Percentiles rank a stretch among this genome's conserved stretches.
Evolutionary conservation across 495 filamentous ascomycete species (phyloP).

Genomic region (Neurospora sp.): DNA sequence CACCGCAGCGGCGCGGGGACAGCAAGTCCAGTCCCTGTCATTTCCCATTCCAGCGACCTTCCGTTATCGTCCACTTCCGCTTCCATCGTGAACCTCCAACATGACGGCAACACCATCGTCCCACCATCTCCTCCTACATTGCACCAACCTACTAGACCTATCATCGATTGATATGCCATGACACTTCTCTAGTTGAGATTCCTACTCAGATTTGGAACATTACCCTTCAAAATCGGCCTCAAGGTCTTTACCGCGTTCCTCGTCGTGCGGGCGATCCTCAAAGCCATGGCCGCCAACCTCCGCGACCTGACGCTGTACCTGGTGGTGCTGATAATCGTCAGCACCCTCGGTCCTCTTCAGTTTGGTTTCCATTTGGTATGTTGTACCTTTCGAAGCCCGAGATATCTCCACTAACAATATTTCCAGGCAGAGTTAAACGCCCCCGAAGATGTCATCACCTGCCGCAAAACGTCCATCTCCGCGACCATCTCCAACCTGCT

Average conservation of each 20-base stretch:
- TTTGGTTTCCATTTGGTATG: slow-evolving; percentile 90
- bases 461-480: slow-evolving; percentile 52
- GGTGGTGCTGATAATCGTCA: slow-evolving; percentile 50
- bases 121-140: background rate
- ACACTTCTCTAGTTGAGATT: background rate
- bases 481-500: slow-evolving; percentile 20
- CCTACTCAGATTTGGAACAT: background rate
- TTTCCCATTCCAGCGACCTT: background rate
- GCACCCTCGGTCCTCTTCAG: slow-evolving; percentile 72
- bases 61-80: background rate
- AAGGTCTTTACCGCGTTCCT: background rate
- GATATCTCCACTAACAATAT: slow-evolving; percentile 10
- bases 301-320: slow-evolving; percentile 52
- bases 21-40: background rate
- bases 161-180: background rate
- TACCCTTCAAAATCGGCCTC: background rate
- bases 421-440: slow-evolving; percentile 85
- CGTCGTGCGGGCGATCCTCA: background rate
- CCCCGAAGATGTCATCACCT: slow-evolving; percentile 80
- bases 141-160: background rate
- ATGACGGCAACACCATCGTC: background rate
- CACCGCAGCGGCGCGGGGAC: background rate
- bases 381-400: background rate
- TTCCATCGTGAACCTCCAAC: background rate
- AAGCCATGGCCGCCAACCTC: slow-evolving; percentile 24